These are phyloP conservation scores for Colletotrichum tanaceti DNA, from an alignment of 2,329 filamentous ascomycete species.

Conservation along the genomic window DNA sequence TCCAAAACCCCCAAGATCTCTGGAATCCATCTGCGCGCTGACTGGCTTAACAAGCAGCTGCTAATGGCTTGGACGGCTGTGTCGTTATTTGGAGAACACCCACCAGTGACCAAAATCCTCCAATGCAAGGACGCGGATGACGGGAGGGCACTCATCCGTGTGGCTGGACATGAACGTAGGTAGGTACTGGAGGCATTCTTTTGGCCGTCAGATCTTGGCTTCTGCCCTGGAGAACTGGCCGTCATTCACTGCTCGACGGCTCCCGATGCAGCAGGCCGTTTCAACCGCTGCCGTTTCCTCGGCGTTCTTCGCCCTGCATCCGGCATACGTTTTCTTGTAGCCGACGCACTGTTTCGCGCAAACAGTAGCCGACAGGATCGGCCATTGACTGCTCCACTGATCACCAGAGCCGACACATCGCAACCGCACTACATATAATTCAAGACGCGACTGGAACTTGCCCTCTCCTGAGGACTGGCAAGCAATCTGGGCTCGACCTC, in stretches of 20 bases:
- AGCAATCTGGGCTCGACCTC: constrained; percentile 4
- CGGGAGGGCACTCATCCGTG: constrained; percentile 2
- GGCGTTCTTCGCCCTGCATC: constrained; percentile 27
- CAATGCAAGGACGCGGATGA: constrained; percentile 1
- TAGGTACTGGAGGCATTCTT: no score
- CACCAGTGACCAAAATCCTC: not conserved
- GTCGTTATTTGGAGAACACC: constrained; percentile 22
- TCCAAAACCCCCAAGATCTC: constrained; percentile 15
- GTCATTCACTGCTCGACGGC: not conserved
- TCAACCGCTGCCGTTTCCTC: constrained; percentile 12
- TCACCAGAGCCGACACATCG: constrained; percentile 15
- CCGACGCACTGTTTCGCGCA: constrained; percentile 24
- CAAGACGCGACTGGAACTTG: constrained; percentile 33
- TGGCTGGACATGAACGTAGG: not conserved
- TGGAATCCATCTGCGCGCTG: constrained; percentile 15
- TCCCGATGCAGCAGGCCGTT: constrained; percentile 12
- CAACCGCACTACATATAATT: constrained; percentile 34
- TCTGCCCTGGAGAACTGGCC: not conserved
- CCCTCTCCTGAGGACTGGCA: constrained; percentile 22
- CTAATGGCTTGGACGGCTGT: constrained; percentile 23
- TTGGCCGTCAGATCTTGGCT: not conserved
- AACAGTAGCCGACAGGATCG: constrained; percentile 3
- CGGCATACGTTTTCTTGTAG: constrained; percentile 30
- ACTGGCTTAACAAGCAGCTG: constrained; percentile 37
- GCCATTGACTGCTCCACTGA: constrained; percentile 26